phyloP scores from a whole-genome alignment of 192 early-diverging fungal species.

The Backusella mclennaniae region DNA sequence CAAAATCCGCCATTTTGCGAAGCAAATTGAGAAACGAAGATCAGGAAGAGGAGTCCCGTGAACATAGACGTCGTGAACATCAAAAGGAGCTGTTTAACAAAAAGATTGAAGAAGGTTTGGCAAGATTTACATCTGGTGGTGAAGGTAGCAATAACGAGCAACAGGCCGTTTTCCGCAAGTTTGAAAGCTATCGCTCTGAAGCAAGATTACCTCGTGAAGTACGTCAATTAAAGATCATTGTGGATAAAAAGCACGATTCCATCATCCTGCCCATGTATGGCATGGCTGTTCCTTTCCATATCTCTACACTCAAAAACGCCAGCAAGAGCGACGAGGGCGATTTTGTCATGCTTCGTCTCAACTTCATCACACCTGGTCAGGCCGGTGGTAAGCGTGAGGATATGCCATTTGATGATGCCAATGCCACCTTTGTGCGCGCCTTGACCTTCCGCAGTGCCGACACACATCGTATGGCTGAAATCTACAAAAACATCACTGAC shows the following conservation, averaged over 20 bases:
- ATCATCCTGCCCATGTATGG: slow-evolving; percentile 95
- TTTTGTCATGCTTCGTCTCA: slow-evolving; percentile 87
- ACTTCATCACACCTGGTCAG: slow-evolving; percentile 94
- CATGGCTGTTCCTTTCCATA: slow-evolving; percentile 96
- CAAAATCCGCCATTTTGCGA: slow-evolving; percentile 67
- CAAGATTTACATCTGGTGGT: slow-evolving; percentile 56
- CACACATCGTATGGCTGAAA: slow-evolving; percentile 74
- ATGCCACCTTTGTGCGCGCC: slow-evolving; percentile 89
- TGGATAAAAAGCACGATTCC: slow-evolving; percentile 84
- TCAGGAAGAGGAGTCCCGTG: slow-evolving; percentile 74
- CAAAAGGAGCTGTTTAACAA: slow-evolving; percentile 83
- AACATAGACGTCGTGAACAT: slow-evolving; percentile 78
- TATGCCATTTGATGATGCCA: slow-evolving; percentile 81
- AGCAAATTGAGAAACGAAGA: slow-evolving; percentile 82
- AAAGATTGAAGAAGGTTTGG: slow-evolving; percentile 77
- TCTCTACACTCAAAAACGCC: slow-evolving; percentile 93
- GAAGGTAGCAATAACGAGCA: slow-evolving; percentile 62
- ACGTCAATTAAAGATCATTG: slow-evolving; percentile 79
- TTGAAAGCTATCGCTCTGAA: slow-evolving; percentile 96
- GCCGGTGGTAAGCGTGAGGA: slow-evolving; percentile 89
- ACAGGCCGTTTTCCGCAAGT: slow-evolving; percentile 77
- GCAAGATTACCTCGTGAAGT: slow-evolving; percentile 80
- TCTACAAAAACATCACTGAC: slow-evolving; percentile 83
- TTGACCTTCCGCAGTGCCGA: slow-evolving; percentile 91
- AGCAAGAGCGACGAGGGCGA: slow-evolving; percentile 94